Conservation (phyloP, 306 rosid genomes). For the Lagenaria siceraria region DNA sequence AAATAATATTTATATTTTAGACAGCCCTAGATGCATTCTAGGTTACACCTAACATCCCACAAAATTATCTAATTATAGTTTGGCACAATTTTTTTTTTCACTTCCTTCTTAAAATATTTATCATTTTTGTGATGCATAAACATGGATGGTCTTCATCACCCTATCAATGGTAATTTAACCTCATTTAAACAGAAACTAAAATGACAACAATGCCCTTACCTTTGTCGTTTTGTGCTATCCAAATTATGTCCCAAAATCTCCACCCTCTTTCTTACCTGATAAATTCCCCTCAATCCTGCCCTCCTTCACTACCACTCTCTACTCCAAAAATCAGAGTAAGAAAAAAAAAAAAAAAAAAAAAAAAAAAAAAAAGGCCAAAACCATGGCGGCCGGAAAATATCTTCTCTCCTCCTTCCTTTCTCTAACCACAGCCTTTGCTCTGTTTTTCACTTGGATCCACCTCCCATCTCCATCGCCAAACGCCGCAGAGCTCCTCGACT, state of each 20-base stretch:
- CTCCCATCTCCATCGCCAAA: slow-evolving; percentile 21
- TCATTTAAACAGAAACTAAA: no score
- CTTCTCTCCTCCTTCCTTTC: slow-evolving; percentile 29
- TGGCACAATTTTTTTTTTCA: no score
- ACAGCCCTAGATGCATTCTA: no score
- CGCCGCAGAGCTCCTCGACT: slow-evolving; percentile 26
- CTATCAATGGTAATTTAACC: no score
- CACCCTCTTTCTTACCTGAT: not conserved
- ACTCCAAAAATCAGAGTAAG: not conserved
- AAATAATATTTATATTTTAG: no score
- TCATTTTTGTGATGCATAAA: no score
- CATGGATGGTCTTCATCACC: no score
- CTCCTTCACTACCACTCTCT: not conserved
- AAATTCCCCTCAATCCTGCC: not conserved
- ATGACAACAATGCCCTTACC: not conserved
- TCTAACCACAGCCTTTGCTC: slow-evolving; percentile 13
- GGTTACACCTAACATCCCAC: no score
- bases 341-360: no score
- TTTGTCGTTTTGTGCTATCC: not conserved
- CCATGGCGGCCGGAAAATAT: slow-evolving; percentile 40
- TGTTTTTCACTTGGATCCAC: slow-evolving; percentile 39
- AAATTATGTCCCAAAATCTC: not conserved
- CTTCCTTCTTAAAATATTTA: no score
- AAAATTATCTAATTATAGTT: no score
- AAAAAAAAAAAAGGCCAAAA: not conserved